A percentile compares a stretch with the other conserved stretches of the same genome.
These are phyloP conservation scores for Aspergillus brunneoviolaceus DNA, from an alignment of 2,329 filamentous ascomycete species.

Conservation along the genomic window DNA sequence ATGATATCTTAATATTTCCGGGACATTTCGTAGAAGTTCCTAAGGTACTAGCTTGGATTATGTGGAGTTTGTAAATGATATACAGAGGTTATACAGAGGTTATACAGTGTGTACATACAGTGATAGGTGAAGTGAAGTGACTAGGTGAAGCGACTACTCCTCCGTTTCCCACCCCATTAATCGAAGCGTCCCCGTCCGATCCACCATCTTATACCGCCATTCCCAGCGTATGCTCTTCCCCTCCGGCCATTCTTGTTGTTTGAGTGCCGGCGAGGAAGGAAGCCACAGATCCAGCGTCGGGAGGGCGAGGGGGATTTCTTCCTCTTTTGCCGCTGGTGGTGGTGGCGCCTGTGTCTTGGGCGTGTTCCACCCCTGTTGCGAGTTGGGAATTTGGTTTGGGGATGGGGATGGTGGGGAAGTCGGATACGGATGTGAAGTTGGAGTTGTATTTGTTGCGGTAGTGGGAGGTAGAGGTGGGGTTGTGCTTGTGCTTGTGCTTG, in stretches of 20 bases:
- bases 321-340: background rate
- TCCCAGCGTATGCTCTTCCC: conserved; percentile 31
- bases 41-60: too few species aligned
- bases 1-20: too few species aligned
- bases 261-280: conserved; percentile 13
- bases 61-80: background rate
- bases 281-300: conserved; percentile 30
- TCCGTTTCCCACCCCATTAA: conserved; percentile 30
- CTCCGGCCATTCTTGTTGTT: background rate
- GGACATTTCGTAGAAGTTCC: too few species aligned
- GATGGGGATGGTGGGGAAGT: too few species aligned
- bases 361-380: too few species aligned
- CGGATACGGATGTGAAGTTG: too few species aligned
- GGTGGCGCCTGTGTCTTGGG: background rate
- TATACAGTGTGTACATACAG: conserved; percentile 8
- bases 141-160: conserved; percentile 18
- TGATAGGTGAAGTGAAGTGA: too few species aligned
- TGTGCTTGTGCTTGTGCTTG: too few species aligned
- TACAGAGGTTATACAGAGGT: conserved; percentile 13
- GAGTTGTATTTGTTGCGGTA: too few species aligned
- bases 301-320: conserved; percentile 24
- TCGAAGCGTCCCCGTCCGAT: conserved; percentile 28
- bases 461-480: too few species aligned
- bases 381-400: too few species aligned
- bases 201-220: conserved; percentile 43